Percentiles rank a stretch among this genome's conserved stretches.
Conservation (phyloP, 192 early-diverging fungal genomes). For the Obelidium mucronatum region DNA sequence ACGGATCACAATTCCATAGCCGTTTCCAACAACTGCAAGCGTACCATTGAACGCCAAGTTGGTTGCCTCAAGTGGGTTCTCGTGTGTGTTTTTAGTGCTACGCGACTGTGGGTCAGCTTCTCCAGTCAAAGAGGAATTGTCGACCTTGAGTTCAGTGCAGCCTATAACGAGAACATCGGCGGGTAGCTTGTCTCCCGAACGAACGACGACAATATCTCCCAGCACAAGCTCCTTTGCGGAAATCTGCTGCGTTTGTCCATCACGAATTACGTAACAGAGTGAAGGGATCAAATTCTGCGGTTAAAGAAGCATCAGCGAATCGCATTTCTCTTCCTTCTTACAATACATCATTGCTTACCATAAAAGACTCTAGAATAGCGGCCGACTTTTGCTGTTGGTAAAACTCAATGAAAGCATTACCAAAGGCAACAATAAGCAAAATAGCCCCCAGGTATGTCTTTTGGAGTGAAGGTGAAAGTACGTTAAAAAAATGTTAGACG, state of each 20-base stretch:
- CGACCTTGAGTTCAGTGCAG: slow-evolving; percentile 51
- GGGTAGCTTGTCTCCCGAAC: slow-evolving; percentile 51
- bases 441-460: slow-evolving; percentile 54
- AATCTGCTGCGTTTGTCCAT: slow-evolving; percentile 37
- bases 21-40: slow-evolving; percentile 56
- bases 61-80: slow-evolving; percentile 50
- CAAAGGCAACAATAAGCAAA: slow-evolving; percentile 55
- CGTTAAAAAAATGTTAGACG: slow-evolving; percentile 6
- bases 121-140: slow-evolving; percentile 59
- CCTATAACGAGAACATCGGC: slow-evolving; percentile 51
- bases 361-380: slow-evolving; percentile 88
- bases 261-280: slow-evolving; percentile 47
- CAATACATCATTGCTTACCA: slow-evolving; percentile 72
- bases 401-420: slow-evolving; percentile 63
- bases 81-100: slow-evolving; percentile 20
- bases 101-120: slow-evolving; percentile 54
- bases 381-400: slow-evolving; percentile 83
- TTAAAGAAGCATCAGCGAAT: too few species aligned
- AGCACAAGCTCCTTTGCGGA: slow-evolving; percentile 44
- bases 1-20: slow-evolving; percentile 59
- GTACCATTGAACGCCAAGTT: slow-evolving; percentile 57
- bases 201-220: slow-evolving; percentile 52
- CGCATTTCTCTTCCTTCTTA: slow-evolving; percentile 8
- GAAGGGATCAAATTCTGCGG: slow-evolving; percentile 48
- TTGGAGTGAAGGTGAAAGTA: background rate